Conservation (phyloP, 768 basidiomycete genomes). For the Psilocybe cubensis region DNA sequence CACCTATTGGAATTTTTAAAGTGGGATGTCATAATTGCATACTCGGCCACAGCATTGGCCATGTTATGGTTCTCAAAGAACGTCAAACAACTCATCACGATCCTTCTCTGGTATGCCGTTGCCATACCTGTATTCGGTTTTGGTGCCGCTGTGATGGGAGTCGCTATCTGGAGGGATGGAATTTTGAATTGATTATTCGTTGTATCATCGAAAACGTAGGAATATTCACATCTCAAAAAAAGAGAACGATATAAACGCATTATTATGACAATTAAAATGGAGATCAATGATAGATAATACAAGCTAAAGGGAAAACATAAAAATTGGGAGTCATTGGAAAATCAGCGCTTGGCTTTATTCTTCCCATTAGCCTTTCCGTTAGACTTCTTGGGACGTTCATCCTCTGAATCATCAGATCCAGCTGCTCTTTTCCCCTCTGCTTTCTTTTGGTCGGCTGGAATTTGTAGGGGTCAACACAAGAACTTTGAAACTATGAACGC, state of each 20-base stretch:
- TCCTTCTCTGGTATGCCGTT: constrained; percentile 48
- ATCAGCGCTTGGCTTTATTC: constrained; percentile 18
- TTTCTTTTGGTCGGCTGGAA: constrained; percentile 53
- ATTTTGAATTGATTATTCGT: constrained; percentile 10
- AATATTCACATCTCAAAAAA: no score
- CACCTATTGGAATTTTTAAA: constrained; percentile 48
- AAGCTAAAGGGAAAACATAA: not conserved
- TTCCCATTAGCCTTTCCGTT: constrained; percentile 50
- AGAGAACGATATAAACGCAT: not conserved
- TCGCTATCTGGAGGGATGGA: constrained; percentile 52
- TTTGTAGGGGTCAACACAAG: no score
- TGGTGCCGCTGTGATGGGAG: constrained; percentile 52
- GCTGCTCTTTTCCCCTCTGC: constrained; percentile 43
- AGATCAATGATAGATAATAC: constrained; percentile 3
- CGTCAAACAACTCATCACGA: constrained; percentile 28
- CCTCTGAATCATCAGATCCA: constrained; percentile 58
- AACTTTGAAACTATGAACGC: no score
- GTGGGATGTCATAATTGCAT: constrained; percentile 51
- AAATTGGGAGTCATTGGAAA: not conserved
- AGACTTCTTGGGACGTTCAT: constrained; percentile 49
- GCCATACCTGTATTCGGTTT: constrained; percentile 49
- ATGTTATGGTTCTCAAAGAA: constrained; percentile 52
- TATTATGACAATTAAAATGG: not conserved
- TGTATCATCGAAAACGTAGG: no score
- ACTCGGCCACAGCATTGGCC: constrained; percentile 42